A percentile compares a stretch with the other conserved stretches of the same genome.
Conservation (phyloP, 768 basidiomycete genomes). For the Suillus occidentalis region DNA sequence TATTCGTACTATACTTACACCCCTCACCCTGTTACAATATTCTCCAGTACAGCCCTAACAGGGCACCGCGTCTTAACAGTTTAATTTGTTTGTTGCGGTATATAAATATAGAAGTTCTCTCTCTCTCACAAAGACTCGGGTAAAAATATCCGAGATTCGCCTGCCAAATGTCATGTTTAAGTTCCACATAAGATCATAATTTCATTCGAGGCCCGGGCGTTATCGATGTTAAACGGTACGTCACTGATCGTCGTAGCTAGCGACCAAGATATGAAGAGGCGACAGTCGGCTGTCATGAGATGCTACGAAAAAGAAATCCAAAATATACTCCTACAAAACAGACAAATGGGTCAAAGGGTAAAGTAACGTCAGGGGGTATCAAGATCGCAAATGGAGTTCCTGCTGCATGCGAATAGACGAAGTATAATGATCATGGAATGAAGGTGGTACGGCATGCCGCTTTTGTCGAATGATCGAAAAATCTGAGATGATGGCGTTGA, state of each 20-base stretch:
- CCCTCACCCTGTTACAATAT: no score
- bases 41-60: no score
- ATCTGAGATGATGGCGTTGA: background rate
- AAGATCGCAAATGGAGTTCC: background rate
- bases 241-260: background rate
- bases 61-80: no score
- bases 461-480: conserved; percentile 11
- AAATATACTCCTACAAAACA: background rate
- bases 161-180: background rate
- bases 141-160: background rate
- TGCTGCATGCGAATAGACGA: background rate
- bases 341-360: background rate
- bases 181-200: background rate
- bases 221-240: background rate
- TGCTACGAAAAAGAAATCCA: background rate
- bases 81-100: no score
- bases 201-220: background rate
- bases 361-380: background rate
- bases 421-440: background rate
- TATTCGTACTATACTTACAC: no score
- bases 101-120: no score
- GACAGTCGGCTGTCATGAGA: conserved; percentile 1
- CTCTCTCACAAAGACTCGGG: background rate
- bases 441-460: background rate
- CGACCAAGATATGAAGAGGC: background rate